These are phyloP conservation scores for Suillus lakei DNA, from an alignment of 768 basidiomycete species.

Conservation along the genomic window DNA sequence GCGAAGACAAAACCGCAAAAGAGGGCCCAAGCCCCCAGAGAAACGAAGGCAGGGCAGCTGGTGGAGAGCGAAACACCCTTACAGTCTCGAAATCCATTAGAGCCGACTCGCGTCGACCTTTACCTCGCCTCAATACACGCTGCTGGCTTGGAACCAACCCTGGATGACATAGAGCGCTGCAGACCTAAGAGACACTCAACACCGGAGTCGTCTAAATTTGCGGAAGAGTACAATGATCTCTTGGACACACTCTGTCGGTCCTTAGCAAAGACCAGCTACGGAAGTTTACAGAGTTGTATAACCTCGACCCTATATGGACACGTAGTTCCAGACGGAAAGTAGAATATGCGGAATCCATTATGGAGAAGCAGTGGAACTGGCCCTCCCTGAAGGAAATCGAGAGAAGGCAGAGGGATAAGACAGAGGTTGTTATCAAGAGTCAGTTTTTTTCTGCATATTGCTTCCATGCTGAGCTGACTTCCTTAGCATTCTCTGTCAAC, in stretches of 20 bases:
- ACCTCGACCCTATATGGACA: conserved; percentile 40
- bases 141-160: conserved; percentile 50
- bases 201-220: conserved; percentile 52
- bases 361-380: conserved; percentile 74
- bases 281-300: conserved; percentile 54
- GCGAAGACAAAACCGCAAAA: not conserved
- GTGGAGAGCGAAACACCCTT: not conserved
- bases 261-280: conserved; percentile 69
- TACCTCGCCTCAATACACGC: conserved; percentile 60
- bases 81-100: conserved; percentile 34
- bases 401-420: conserved; percentile 53
- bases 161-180: conserved; percentile 66
- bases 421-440: conserved; percentile 53
- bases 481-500: conserved; percentile 58
- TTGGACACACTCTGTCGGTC: conserved; percentile 58
- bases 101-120: conserved; percentile 53
- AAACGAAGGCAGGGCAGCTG: not conserved
- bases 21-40: not conserved
- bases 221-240: conserved; percentile 56
- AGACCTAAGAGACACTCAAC: conserved; percentile 47
- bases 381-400: conserved; percentile 59
- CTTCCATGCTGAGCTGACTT: conserved; percentile 6
- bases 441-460: conserved; percentile 28
- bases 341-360: conserved; percentile 52
- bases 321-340: conserved; percentile 42